Evolutionary conservation across 2,329 filamentous ascomycete species (phyloP).

Genomic region (Nemania diffusa): DNA sequence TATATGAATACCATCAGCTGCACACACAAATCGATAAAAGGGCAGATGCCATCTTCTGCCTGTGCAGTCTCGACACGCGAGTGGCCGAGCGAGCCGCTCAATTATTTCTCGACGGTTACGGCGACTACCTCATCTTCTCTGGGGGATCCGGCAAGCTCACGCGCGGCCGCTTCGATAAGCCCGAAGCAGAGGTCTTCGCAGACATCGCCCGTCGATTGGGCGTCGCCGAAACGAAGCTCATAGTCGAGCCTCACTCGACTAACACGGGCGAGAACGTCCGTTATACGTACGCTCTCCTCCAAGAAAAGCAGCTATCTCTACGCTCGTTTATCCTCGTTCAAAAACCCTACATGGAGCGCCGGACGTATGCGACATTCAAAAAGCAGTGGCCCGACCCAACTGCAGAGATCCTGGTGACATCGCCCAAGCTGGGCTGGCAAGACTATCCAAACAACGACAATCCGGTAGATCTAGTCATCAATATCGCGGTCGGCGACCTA

Average conservation of each 20-base stretch:
- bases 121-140: conserved; percentile 56
- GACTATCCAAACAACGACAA: conserved; percentile 57
- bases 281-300: conserved; percentile 54
- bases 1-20: conserved; percentile 59
- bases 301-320: conserved; percentile 41
- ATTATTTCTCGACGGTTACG: conserved; percentile 54
- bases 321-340: conserved; percentile 57
- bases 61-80: conserved; percentile 59
- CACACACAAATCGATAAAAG: conserved; percentile 48
- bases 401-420: conserved; percentile 54
- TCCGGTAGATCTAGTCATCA: conserved; percentile 55
- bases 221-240: conserved; percentile 52
- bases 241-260: conserved; percentile 54
- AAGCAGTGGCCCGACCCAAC: conserved; percentile 57
- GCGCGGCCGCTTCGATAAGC: conserved; percentile 50
- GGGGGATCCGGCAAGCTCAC: conserved; percentile 57
- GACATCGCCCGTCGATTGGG: conserved; percentile 53
- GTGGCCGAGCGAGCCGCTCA: conserved; percentile 56
- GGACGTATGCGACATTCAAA: conserved; percentile 58
- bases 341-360: conserved; percentile 61
- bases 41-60: conserved; percentile 58
- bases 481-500: conserved; percentile 59
- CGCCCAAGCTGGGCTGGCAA: conserved; percentile 52
- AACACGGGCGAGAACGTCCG: conserved; percentile 62
- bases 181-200: conserved; percentile 58